Conservation (phyloP, 2,329 filamentous ascomycete species). For the Rhynchosporium agropyri region DNA sequence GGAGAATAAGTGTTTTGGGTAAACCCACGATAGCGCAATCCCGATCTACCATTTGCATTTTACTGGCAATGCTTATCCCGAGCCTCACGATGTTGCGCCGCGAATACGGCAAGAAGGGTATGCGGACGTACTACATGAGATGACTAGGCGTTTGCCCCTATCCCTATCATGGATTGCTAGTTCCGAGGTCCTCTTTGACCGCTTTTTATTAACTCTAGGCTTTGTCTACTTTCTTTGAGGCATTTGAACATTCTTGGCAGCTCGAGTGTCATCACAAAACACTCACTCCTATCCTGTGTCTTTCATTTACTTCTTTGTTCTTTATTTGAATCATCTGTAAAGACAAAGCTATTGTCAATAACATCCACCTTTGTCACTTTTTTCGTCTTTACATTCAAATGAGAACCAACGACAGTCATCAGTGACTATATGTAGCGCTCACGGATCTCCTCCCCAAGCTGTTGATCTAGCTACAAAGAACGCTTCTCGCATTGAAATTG, state of each 20-base stretch:
- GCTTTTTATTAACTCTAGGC: neutral
- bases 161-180: neutral
- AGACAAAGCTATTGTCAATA: constrained; percentile 4
- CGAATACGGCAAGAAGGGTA: neutral
- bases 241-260: neutral
- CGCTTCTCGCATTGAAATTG: neutral
- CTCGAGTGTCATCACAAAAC: neutral
- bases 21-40: constrained; percentile 1
- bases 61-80: constrained; percentile 5
- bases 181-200: neutral
- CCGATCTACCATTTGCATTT: neutral
- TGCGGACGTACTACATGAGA: too few species aligned
- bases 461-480: too few species aligned
- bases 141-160: neutral
- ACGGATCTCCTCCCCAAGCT: neutral
- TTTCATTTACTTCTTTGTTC: constrained; percentile 10
- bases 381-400: neutral
- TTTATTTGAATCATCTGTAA: neutral
- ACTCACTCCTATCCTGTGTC: constrained; percentile 11
- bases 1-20: neutral
- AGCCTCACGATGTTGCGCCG: constrained; percentile 11
- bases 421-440: neutral
- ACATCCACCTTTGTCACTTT: neutral
- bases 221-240: neutral
- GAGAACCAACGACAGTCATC: neutral